These are phyloP conservation scores for maize (Zea mays) DNA, from an alignment of 176 grass and related monocot species.

Conservation along the genomic window DNA sequence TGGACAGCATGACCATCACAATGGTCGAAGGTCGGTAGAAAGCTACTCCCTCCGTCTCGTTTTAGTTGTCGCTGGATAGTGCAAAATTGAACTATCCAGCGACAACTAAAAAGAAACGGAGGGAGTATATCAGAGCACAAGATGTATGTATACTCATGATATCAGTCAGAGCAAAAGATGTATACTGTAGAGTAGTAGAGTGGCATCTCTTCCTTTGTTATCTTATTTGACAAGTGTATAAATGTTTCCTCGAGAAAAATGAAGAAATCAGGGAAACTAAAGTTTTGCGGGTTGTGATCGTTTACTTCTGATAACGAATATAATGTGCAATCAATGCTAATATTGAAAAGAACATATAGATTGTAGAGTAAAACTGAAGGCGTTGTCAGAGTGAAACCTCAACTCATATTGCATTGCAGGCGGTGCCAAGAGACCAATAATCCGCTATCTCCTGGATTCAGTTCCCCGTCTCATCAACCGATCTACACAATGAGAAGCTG, in stretches of 20 bases:
- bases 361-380: slow-evolving; percentile 1
- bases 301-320: not conserved
- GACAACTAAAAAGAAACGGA: too few species aligned
- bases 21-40: slow-evolving; percentile 52
- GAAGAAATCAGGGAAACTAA: not conserved
- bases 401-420: not conserved
- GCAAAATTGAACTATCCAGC: too few species aligned
- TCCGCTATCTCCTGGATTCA: not conserved
- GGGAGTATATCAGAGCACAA: not conserved
- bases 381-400: not conserved
- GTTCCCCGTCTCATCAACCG: not conserved
- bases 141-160: too few species aligned
- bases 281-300: slow-evolving; percentile 23
- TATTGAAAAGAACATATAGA: not conserved
- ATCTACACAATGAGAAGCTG: not conserved
- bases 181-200: not conserved
- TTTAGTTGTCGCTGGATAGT: too few species aligned
- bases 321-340: not conserved
- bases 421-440: not conserved
- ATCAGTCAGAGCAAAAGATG: too few species aligned
- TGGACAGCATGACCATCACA: slow-evolving; percentile 58
- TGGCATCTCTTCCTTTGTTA: not conserved
- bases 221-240: not conserved
- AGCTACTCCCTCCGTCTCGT: not conserved
- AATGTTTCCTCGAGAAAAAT: not conserved